Base-by-base conservation (phyloP, 345 rosid genomes). In the Trapa bicornis region DNA sequence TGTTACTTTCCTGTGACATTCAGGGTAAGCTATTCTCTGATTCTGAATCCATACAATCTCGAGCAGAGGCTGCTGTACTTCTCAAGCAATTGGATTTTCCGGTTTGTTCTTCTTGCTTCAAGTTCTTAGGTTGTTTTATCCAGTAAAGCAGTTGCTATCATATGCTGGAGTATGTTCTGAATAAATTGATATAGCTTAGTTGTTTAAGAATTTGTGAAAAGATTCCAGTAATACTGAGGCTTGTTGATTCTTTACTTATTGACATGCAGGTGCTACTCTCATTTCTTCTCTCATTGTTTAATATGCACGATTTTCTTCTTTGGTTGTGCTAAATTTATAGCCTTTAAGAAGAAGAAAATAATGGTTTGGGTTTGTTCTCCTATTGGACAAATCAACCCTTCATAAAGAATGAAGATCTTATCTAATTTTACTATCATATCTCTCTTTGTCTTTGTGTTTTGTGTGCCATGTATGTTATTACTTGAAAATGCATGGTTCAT, bases 11-110 rank as follows among this genome's bases (percentile, higher is more conserved):
- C 63, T 32, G 3, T 35, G 10, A 11, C 5, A 58, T 72, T 72
- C 87, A 91, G 97, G 82, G 81, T 16, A 89, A 87, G 84, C 84
- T 95, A 48, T 89, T 91, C 79, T 87, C 96, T 65, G 96, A 91
- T 78, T 83, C 90, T 68, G 97, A 95, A 78, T 87, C 99, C 65
- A 89, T 89, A 68, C 96, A 95, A 71, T 78, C 92, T 72, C 86
- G 99, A 83, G 99, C 97, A 69, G 97, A 89, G 82, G 96, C 99
- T 72, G 97, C 90, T 63, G 80, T 95, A 78, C 96, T 95, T 78
- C 89, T 95, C 66, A 95, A 91, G 82, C 93, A 80, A 81, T 74
- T 95, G 77, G 87, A 91, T 83, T 87, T 87, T 74, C 99, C 96
- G 80, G 99, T 94, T 76, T 68, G 99, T 81, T 63, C 65, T 91